Evolutionary conservation across 495 filamentous ascomycete genomes (phyloP).

Genomic region (Beverwykella pulmonaria): DNA sequence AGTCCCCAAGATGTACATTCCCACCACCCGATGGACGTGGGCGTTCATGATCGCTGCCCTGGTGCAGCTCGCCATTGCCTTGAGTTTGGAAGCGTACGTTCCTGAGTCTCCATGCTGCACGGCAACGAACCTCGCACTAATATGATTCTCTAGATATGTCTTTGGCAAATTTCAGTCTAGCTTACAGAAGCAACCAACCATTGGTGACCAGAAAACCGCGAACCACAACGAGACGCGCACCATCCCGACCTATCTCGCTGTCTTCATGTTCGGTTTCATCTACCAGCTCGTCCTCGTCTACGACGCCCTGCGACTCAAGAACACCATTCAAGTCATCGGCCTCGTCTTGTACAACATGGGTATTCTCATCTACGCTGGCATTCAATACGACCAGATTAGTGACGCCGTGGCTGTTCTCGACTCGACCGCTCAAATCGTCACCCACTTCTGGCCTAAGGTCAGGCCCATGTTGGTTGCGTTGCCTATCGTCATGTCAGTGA

Average conservation of each 20-base stretch:
- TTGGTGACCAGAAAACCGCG: constrained; percentile 20
- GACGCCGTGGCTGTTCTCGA: constrained; percentile 63
- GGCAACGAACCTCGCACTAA: constrained; percentile 10
- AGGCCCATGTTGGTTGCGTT: constrained; percentile 81
- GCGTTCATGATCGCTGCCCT: constrained; percentile 73
- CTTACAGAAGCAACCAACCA: constrained; percentile 38
- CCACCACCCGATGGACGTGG: constrained; percentile 86
- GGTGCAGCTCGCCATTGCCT: constrained; percentile 73
- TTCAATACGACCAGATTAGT: constrained; percentile 86
- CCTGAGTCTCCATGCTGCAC: neutral
- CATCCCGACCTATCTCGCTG: constrained; percentile 84
- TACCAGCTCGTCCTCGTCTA: constrained; percentile 88
- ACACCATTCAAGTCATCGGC: constrained; percentile 98
- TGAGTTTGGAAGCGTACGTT: constrained; percentile 87
- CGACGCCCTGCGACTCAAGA: constrained; percentile 91
- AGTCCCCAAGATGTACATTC: constrained; percentile 61
- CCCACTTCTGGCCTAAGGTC: constrained; percentile 64
- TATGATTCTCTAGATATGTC: constrained; percentile 64
- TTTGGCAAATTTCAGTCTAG: constrained; percentile 68
- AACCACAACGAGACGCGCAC: constrained; percentile 58
- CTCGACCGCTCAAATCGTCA: constrained; percentile 13
- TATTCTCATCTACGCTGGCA: constrained; percentile 85
- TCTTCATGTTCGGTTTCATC: constrained; percentile 97
- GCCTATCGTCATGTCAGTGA: constrained; percentile 78
- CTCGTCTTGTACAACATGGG: constrained; percentile 89